phyloP scores from a whole-genome alignment of 208 protist species.

The Crithidia brevicula region DNA sequence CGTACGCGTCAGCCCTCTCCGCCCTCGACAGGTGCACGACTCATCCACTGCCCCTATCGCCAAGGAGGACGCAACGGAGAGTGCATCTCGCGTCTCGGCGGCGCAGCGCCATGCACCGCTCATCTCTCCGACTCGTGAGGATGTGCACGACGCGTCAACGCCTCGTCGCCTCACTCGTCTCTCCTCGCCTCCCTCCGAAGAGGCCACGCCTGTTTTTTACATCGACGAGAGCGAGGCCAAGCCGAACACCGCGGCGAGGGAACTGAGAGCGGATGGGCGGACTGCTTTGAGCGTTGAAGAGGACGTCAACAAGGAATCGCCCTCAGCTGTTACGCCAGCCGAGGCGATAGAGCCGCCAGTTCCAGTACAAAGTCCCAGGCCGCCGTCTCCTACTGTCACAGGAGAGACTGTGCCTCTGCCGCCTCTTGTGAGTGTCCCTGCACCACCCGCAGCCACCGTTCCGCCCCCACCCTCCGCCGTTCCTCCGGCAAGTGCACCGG shows the following conservation, averaged over 20 bases:
- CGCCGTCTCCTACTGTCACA: background rate
- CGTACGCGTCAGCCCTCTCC: background rate
- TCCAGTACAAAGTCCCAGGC: too few relatives aligned
- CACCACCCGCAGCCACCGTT: background rate
- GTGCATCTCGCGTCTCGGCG: too few relatives aligned
- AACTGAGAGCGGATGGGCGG: too few relatives aligned
- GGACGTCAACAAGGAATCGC: too few relatives aligned
- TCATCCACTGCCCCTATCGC: background rate
- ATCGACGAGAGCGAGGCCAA: too few relatives aligned
- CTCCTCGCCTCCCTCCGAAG: background rate
- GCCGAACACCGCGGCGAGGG: too few relatives aligned
- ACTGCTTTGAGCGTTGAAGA: too few relatives aligned
- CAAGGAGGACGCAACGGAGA: too few relatives aligned
- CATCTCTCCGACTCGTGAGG: constrained; percentile 9
- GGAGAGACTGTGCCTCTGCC: background rate
- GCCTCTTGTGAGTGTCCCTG: background rate
- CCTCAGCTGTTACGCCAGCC: too few relatives aligned
- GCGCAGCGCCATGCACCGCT: too few relatives aligned
- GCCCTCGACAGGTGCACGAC: too few relatives aligned
- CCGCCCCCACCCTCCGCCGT: background rate
- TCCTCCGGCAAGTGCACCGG: background rate
- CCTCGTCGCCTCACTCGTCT: background rate
- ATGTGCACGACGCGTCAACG: background rate
- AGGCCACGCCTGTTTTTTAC: background rate
- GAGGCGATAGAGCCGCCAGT: too few relatives aligned